Evolutionary conservation across 1,139 yeast species (phyloP), one percentile per base, ranked within the genome.

Genomic region (Sugiyamaella japonica): DNA sequence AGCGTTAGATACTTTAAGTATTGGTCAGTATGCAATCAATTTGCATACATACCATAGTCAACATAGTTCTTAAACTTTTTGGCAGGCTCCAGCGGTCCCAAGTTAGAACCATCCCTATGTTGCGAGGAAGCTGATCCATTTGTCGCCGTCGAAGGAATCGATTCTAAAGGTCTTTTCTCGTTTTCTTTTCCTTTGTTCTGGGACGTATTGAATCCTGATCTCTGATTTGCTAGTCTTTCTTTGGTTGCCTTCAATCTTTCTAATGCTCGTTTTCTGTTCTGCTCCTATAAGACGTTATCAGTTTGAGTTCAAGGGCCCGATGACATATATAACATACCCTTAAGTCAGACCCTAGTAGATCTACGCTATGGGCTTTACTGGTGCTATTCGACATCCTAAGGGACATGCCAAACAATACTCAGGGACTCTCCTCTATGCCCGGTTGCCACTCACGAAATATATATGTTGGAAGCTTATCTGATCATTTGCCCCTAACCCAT

Each of bases 1-100:
- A 20, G 25, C 12, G 50, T 47, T 47, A 47, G 40, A 47, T 15
- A 52, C 16, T 3, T 32, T 6, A 34, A 3, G 29, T n/a, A 32
- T 13, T n/a, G 15, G 34, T 25, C 16, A 43, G 31, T 20, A 57
- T 44, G 7, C 13, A 28, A 5, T 23, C 10, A 31, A n/a, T 10
- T 9, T 17, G 29, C 53, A 20, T 42, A 63, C 53, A 20, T 42
- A 63, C 66, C 96, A 71, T 84, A 95, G 61, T 95, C 99, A 52
- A 95, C 91, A 70, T 90, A 95, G 67, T 89, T 56, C 52, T 72
- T 63, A 70, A 74, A 67, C 65, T 70, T 70, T 47, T 61, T 52
- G 12, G 56, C 63, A 37, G 65, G 60, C n/a, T 63, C 60, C 36
- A 57, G 53, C 25, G 61, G 57, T 25, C 57, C 61, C 25, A 55